Evolutionary conservation across 768 basidiomycete species (phyloP).

Genomic region (Trametes villosa): DNA sequence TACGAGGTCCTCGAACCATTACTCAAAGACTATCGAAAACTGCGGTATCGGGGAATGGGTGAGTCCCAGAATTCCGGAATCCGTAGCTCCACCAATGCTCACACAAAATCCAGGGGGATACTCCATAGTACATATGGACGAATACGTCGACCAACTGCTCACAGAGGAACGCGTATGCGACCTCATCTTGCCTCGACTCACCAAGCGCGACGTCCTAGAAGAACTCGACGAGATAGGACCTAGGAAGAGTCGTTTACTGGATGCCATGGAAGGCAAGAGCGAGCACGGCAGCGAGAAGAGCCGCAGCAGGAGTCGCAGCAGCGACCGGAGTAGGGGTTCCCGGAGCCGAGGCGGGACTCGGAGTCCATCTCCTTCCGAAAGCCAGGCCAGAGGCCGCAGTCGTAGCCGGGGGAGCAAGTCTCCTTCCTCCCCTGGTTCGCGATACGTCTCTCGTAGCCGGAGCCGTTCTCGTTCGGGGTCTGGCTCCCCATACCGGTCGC

Average conservation of each 20-base stretch:
- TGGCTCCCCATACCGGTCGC: constrained; percentile 49
- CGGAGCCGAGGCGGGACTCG: not conserved
- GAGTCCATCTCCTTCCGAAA: constrained; percentile 12
- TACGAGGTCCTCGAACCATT: constrained; percentile 94
- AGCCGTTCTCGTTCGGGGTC: constrained; percentile 53
- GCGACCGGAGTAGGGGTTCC: constrained; percentile 32
- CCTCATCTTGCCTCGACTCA: constrained; percentile 89
- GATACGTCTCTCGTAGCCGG: constrained; percentile 70
- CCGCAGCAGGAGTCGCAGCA: constrained; percentile 41
- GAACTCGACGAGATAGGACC: constrained; percentile 90
- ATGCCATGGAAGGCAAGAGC: constrained; percentile 80
- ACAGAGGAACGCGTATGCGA: constrained; percentile 94
- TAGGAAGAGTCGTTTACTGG: constrained; percentile 80
- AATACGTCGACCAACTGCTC: constrained; percentile 84
- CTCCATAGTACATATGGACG: constrained; percentile 85
- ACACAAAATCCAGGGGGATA: constrained; percentile 74
- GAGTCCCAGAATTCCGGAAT: constrained; percentile 35
- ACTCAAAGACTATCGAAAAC: constrained; percentile 90
- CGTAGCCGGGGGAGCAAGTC: constrained; percentile 27
- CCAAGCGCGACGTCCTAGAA: constrained; percentile 85
- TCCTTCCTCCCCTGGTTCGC: constrained; percentile 51
- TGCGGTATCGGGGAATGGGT: constrained; percentile 84
- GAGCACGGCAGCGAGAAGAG: constrained; percentile 51
- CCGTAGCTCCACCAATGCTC: not conserved
- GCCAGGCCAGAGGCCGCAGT: constrained; percentile 15